Evolutionary conservation across 768 basidiomycete genomes (phyloP).

Genomic region (Russula sp.): DNA sequence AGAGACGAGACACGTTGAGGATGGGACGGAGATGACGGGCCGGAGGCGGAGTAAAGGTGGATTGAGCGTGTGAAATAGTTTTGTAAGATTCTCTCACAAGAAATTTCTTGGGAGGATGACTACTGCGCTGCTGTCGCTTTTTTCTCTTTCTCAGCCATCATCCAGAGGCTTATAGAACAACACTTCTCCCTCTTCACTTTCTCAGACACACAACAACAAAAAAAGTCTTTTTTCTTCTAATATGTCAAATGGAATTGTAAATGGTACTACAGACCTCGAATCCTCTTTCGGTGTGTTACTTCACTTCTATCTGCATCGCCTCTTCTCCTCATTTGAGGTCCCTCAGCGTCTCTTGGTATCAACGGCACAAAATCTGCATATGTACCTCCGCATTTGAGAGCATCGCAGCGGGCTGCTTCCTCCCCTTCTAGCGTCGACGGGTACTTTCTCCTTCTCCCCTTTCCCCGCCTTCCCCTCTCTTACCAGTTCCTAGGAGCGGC

Average conservation of each 20-base stretch:
- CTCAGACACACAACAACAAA: constrained; percentile 3
- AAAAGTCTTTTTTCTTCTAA: constrained; percentile 35
- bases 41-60: not conserved
- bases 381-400: constrained; percentile 86
- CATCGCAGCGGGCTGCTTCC: constrained; percentile 78
- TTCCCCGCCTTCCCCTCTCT: not conserved
- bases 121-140: not conserved
- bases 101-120: constrained; percentile 16
- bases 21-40: not conserved
- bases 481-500: constrained; percentile 46
- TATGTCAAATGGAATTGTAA: constrained; percentile 93
- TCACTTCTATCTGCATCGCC: constrained; percentile 1
- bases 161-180: constrained; percentile 34
- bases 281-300: constrained; percentile 49
- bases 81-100: constrained; percentile 20
- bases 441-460: constrained; percentile 34
- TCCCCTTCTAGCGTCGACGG: constrained; percentile 42
- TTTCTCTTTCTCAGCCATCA: constrained; percentile 33
- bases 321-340: not conserved
- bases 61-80: constrained; percentile 6
- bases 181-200: constrained; percentile 27
- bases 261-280: constrained; percentile 67
- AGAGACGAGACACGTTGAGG: not conserved
- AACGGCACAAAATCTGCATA: constrained; percentile 68
- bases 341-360: constrained; percentile 67